Base-by-base conservation (phyloP, 1,139 yeast species). In the Candida freyschussii region DNA sequence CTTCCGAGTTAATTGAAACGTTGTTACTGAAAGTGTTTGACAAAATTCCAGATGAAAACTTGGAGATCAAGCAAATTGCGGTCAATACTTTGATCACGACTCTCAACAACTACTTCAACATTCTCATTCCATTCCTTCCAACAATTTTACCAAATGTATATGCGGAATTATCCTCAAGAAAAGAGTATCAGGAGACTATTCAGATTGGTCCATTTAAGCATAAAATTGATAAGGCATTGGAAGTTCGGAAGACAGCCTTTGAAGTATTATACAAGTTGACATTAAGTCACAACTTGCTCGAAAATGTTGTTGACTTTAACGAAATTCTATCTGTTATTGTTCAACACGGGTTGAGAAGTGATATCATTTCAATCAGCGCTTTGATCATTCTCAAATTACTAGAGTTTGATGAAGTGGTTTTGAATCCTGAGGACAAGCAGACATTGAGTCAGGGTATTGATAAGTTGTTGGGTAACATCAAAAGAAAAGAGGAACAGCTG, bases 161-260 rank as follows among this genome's bases (percentile, higher is more conserved):
- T 45, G 63, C 62, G 13, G 87, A 82, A 48, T 65, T 85, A 24
- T 60, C 59, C 12, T 65, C 80, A 3, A 74, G 72, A 43, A 67
- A 66, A 17, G 69, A 69, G 32, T 78, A 77, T 47, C 73, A 82
- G 32, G 78, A 78, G 36, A 62, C 69, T 10, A 79, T 85, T 24
- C 83, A 80, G 29, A 83, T 86, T 78, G 96, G 96, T 0, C 95
- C 95, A 0, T 84, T 82, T 63, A 83, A 83, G 50, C 89, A 83
- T 52, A 77, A 78, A 40, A 72, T 83, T 27, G 96, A 85, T 51
- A 82, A 80, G 47, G 94, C 91, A 0, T 62, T 83, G 29, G 87
- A 78, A 41, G 72, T 78, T 37, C 67, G 96, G 35, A 83, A 82
- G 52, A 69, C 82, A 30, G 69, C 84, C 8, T 83, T 79, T 53